phyloP scores from a whole-genome alignment of 495 filamentous ascomycete species.

The Xylaria venustula region DNA sequence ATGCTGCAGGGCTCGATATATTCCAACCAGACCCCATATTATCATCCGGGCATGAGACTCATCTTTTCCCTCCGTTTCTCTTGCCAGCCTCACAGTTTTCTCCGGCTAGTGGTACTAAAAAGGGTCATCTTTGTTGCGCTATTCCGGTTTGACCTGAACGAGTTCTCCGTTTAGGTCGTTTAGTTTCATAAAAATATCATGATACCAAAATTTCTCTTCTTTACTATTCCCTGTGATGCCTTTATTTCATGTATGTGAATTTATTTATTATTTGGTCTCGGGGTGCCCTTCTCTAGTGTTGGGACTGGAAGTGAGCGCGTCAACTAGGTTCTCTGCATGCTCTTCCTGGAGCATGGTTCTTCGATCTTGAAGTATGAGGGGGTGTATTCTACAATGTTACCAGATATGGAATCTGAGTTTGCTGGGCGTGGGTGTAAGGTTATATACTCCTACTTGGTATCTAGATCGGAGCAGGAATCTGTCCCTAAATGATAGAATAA shows the following conservation, averaged over 20 bases:
- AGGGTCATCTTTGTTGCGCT: slow-evolving; percentile 19
- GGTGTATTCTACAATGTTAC: too few relatives aligned
- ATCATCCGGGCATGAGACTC: slow-evolving; percentile 3
- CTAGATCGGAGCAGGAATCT: too few relatives aligned
- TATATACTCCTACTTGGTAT: too few relatives aligned
- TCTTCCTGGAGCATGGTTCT: too few relatives aligned
- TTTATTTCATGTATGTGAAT: not conserved
- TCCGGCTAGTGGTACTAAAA: slow-evolving; percentile 17
- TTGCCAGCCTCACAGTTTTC: slow-evolving; percentile 9
- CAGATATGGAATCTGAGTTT: too few relatives aligned
- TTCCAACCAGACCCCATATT: slow-evolving; percentile 1
- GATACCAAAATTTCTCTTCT: slow-evolving; percentile 9
- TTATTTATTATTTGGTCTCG: not conserved
- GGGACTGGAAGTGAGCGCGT: too few relatives aligned
- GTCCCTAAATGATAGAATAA: too few relatives aligned
- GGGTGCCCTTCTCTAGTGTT: not conserved
- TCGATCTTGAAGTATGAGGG: too few relatives aligned
- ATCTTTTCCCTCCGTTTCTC: slow-evolving; percentile 9
- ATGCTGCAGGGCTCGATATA: slow-evolving; percentile 1
- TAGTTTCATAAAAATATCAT: slow-evolving; percentile 23
- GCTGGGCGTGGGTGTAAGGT: too few relatives aligned
- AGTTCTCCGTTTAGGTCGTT: slow-evolving; percentile 22
- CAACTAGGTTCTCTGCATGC: too few relatives aligned
- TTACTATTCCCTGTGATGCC: not conserved
- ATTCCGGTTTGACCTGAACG: slow-evolving; percentile 19